Evolutionary conservation across 148 eudicot species (phyloP), one percentile per base, ranked within the genome.

Genomic region (Tetragonia tetragonoides): DNA sequence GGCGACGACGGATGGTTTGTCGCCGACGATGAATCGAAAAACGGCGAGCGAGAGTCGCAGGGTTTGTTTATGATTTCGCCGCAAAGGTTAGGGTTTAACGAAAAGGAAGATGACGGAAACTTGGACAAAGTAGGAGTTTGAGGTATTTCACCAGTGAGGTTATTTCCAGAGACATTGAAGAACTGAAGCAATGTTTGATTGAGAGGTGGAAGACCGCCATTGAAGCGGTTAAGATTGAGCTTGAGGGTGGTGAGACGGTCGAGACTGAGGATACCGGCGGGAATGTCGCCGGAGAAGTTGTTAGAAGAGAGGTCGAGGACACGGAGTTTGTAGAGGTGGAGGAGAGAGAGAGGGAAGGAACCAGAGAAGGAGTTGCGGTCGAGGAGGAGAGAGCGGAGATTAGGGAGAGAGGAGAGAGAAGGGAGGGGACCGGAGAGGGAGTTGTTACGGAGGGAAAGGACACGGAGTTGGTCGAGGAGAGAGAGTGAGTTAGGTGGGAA

Each of bases 341-440:
- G 40, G 1, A 90, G 0, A 0, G 88, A 83, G 14, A 42, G 70
- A 0, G 97, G 97, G 51, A 94, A 84, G 0, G 77, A 6, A 0
- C 87, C 91, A 46, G 93, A 83, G 70, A 94, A 90, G 41, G 6
- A 59, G 78, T 94, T 94, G 0, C 28, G 80, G 75, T 87, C 85
- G 49, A 94, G 87, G 17, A 87, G 62, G 10, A 94, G 81, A 0
- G 90, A 78, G 53, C 86, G 90, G 66, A 95, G 91, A 83, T 89
- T 86, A 20, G 51, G 1, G 49, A 94, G 89, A 1, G 53, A 56
- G 75, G 89, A 69, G 40, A 94, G 84, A 70, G 89, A 84, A 1
- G 98, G 98, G 53, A 92, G 72, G 3, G 88, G 89, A 2, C 97
- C 97, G 73, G 76, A 54, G 46, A 95, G 91, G 3, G 97, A 88